Percentiles rank a stretch among this genome's conserved stretches.
Conservation (phyloP, 768 basidiomycete genomes). For the Boletus subparvulus region DNA sequence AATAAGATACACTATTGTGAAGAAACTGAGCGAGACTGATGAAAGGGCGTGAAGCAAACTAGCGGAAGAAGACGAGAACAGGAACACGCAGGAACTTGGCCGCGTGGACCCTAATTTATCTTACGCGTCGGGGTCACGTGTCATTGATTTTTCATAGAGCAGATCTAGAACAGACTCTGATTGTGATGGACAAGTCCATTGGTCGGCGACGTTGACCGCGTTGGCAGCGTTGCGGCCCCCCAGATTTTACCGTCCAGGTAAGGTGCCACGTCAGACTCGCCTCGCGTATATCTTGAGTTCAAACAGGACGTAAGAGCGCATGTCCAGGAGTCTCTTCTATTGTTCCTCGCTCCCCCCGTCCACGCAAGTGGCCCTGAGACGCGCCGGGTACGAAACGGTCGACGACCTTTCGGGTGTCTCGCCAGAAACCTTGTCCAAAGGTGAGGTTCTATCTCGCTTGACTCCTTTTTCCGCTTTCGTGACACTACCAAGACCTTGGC, state of each 20-base stretch:
- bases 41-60: constrained; percentile 28
- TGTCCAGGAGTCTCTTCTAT: constrained; percentile 48
- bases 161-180: not conserved
- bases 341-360: constrained; percentile 44
- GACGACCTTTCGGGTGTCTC: constrained; percentile 48
- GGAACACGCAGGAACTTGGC: constrained; percentile 29
- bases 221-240: not conserved
- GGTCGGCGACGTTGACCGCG: not conserved
- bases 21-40: constrained; percentile 13
- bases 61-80: constrained; percentile 21
- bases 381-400: constrained; percentile 57
- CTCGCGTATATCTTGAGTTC: not conserved
- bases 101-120: constrained; percentile 24
- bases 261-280: constrained; percentile 2
- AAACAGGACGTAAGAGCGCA: not conserved
- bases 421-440: constrained; percentile 49
- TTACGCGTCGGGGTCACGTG: constrained; percentile 32
- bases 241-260: constrained; percentile 2
- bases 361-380: constrained; percentile 45
- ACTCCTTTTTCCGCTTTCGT: not conserved
- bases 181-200: not conserved
- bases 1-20: constrained; percentile 2
- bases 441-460: constrained; percentile 28
- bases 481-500: constrained; percentile 44
- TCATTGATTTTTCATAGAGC: constrained; percentile 9